A percentile compares a stretch with the other conserved stretches of the same genome.
These are phyloP conservation scores for Microbotryum violaceum DNA, from an alignment of 1,284 basidiomycete species.

Conservation along the genomic window DNA sequence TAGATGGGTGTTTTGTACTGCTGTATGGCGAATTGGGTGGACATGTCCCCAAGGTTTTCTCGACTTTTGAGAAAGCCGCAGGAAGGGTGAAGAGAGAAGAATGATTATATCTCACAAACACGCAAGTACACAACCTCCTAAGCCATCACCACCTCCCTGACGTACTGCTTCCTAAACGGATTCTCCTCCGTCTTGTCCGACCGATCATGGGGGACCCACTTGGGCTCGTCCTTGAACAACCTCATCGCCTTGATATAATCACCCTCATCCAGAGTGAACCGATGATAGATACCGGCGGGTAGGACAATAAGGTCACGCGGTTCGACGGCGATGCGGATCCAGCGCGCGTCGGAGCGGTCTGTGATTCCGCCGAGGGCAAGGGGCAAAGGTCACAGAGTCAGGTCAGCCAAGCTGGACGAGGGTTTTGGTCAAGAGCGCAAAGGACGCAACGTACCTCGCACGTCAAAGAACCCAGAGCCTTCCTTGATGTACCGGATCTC, in stretches of 20 bases:
- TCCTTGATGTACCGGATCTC: slow-evolving; percentile 77
- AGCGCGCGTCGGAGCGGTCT: slow-evolving; percentile 52
- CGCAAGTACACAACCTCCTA: neutral
- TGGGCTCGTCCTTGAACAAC: slow-evolving; percentile 81
- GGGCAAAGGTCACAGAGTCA: neutral
- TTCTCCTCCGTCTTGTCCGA: slow-evolving; percentile 56
- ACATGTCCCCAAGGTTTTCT: no score
- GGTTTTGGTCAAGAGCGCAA: neutral
- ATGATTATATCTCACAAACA: no score
- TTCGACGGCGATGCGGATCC: slow-evolving; percentile 63
- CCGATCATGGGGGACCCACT: slow-evolving; percentile 70
- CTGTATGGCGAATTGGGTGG: no score
- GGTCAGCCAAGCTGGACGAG: neutral
- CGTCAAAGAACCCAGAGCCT: slow-evolving; percentile 77
- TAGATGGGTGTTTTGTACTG: slow-evolving; percentile 1
- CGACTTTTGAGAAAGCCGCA: no score
- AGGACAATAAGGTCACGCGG: slow-evolving; percentile 55
- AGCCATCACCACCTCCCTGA: slow-evolving; percentile 15
- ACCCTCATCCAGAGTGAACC: slow-evolving; percentile 67
- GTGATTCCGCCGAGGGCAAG: slow-evolving; percentile 23
- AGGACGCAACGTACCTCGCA: slow-evolving; percentile 52
- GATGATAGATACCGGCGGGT: slow-evolving; percentile 59
- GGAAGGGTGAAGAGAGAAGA: no score
- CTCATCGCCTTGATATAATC: slow-evolving; percentile 64
- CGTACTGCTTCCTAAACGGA: slow-evolving; percentile 55